These are phyloP conservation scores for Trypanosoma scelopori DNA, from an alignment of 208 protist genomes.

Conservation along the genomic window DNA sequence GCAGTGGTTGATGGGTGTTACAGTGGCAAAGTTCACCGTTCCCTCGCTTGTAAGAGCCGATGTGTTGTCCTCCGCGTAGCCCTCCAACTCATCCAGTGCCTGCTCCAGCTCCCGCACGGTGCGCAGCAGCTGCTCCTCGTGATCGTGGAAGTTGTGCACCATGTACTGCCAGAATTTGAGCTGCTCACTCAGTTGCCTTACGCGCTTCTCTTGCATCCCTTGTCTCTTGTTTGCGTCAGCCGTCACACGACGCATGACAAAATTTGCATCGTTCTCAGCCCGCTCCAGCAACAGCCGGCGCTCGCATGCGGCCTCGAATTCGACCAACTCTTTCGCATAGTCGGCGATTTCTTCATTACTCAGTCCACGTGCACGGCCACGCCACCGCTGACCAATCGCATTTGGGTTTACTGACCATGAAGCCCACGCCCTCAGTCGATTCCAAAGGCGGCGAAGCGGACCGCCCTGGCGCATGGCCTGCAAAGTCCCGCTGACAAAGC, in stretches of 20 bases:
- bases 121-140: constrained; percentile 83
- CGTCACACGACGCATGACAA: constrained; percentile 86
- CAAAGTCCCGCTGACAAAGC: constrained; percentile 79
- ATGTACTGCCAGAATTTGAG: constrained; percentile 94
- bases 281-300: constrained; percentile 83
- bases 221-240: constrained; percentile 81
- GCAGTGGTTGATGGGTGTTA: constrained; percentile 25
- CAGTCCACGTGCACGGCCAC: constrained; percentile 70
- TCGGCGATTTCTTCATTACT: constrained; percentile 82
- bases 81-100: constrained; percentile 81
- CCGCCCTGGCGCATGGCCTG: constrained; percentile 65
- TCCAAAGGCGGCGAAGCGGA: constrained; percentile 38
- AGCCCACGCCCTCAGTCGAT: constrained; percentile 28
- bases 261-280: constrained; percentile 85
- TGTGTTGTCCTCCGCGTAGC: constrained; percentile 55
- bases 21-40: constrained; percentile 81
- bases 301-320: constrained; percentile 83
- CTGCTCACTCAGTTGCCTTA: constrained; percentile 84
- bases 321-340: constrained; percentile 89
- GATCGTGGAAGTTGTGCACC: constrained; percentile 92
- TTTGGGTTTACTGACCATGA: constrained; percentile 70
- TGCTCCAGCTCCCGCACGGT: constrained; percentile 69
- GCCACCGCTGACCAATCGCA: constrained; percentile 86
- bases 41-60: constrained; percentile 50
- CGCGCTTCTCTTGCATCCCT: constrained; percentile 88